Evolutionary conservation across 305 asterid genomes (phyloP), one percentile per base, ranked within the genome.

Genomic region (Rubia peregrina): DNA sequence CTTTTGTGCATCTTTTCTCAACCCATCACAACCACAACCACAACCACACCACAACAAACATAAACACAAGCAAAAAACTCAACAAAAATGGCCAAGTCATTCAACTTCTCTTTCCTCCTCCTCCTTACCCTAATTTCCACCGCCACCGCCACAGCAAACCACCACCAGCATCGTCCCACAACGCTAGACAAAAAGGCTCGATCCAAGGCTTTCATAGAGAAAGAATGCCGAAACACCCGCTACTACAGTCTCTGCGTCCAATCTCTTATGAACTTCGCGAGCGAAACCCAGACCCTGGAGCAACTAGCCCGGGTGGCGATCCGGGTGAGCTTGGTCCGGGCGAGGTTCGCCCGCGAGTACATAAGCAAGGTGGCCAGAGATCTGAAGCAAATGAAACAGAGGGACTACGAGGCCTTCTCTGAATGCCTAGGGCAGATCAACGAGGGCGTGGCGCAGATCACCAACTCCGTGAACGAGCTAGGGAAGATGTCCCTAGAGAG

Each of bases 401-500:
- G 62, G 14, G 81, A 80, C 7, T 68, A 74, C 53, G 77, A 72
- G 14, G 79, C 63, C 0, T 64, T 72, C 12, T 57, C 61, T 0
- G 84, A 80, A 16, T 80, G 79, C 60, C 57, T 73, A 1, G 68
- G 68, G 2, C 81, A 80, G 67, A 80, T 80, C 56, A 51, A 57
- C 4, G 77, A 76, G 5, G 73, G 81, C 0, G 81, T 80, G 9
- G 71, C 61, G 0, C 82, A 81, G 61, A 74, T 81, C 38, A 55
- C 76, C 16, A 73, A 71, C 12, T 75, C 82, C 5, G 74, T 80
- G 21, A 57, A 26, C 24, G 85, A 81, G 61, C 41, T 78, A 7
- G 76, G 72, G 36, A 63, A 69, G 36, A 74, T 78, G 67, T 41
- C 65, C 0, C 24, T 65, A 0, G 70, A 36, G 16, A 68, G 61